These are phyloP conservation scores for Curvularia sp. DNA, from an alignment of 2,329 filamentous ascomycete genomes.

Conservation along the genomic window DNA sequence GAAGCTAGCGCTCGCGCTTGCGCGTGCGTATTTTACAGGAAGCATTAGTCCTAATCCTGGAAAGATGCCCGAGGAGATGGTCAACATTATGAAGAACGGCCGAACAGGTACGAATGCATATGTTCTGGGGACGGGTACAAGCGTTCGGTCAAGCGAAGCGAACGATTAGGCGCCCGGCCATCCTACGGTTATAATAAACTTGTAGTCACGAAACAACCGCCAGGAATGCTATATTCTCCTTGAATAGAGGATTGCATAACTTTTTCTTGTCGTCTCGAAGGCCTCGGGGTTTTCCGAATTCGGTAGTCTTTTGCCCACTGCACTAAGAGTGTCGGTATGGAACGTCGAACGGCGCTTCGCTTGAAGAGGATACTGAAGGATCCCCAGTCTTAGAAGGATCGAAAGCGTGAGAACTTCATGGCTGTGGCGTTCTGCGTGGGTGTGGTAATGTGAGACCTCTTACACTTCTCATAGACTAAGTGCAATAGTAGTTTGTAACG, in stretches of 20 bases:
- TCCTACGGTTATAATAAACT: conserved; percentile 15
- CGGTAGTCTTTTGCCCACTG: not conserved
- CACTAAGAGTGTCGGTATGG: not conserved
- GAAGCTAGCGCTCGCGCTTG: conserved; percentile 14
- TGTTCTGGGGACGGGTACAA: conserved; percentile 39
- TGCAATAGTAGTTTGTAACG: conserved; percentile 17
- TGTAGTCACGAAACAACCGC: conserved; percentile 19
- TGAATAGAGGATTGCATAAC: not conserved
- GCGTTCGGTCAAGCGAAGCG: conserved; percentile 24
- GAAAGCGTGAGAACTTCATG: not conserved
- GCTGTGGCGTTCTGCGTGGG: not conserved
- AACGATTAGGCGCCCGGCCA: conserved; percentile 26
- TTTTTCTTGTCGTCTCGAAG: not conserved
- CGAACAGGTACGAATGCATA: conserved; percentile 24
- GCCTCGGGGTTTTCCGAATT: not conserved
- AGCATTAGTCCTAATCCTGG: conserved; percentile 21
- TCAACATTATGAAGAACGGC: conserved; percentile 23
- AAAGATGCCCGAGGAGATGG: conserved; percentile 17
- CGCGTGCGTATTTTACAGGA: conserved; percentile 33
- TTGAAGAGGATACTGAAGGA: not conserved
- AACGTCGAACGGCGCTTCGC: not conserved
- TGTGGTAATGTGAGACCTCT: conserved; percentile 1
- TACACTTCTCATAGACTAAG: not conserved
- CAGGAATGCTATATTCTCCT: conserved; percentile 10
- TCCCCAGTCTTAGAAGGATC: not conserved